Percentiles rank a stretch among this genome's conserved stretches.
These are phyloP conservation scores for Hypoxylon fragiforme DNA, from an alignment of 495 filamentous ascomycete genomes.

Conservation along the genomic window DNA sequence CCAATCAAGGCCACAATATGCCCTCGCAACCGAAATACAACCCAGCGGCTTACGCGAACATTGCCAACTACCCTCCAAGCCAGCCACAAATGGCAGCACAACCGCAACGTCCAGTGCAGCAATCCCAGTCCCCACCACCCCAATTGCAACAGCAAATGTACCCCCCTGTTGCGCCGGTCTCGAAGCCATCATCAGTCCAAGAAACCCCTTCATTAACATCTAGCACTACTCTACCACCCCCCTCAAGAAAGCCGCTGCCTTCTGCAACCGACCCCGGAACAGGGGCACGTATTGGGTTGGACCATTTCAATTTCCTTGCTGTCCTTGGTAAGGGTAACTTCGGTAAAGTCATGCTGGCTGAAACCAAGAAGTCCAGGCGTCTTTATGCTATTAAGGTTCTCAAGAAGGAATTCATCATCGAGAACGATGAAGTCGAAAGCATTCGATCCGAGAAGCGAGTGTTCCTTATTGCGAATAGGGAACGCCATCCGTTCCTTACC, in stretches of 20 bases:
- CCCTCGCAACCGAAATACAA: conserved; percentile 71
- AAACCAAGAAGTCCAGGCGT: conserved; percentile 89
- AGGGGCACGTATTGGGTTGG: conserved; percentile 83
- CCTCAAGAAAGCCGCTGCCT: conserved; percentile 56
- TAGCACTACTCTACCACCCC: conserved; percentile 39
- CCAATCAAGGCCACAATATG: conserved; percentile 41
- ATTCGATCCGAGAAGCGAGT: conserved; percentile 97
- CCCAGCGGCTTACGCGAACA: conserved; percentile 70
- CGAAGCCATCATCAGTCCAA: conserved; percentile 47
- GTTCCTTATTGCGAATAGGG: conserved; percentile 95
- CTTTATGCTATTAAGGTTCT: conserved; percentile 98
- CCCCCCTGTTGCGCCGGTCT: conserved; percentile 26
- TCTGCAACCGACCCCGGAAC: conserved; percentile 64
- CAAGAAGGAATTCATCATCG: conserved; percentile 99
- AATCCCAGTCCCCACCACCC: conserved; percentile 46
- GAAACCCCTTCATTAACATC: conserved; percentile 41
- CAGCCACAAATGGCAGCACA: conserved; percentile 44
- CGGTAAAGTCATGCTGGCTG: conserved; percentile 99
- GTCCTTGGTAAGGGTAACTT: conserved; percentile 99
- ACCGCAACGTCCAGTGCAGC: conserved; percentile 38
- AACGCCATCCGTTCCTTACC: conserved; percentile 93
- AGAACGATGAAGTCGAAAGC: conserved; percentile 99
- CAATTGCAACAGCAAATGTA: conserved; percentile 35
- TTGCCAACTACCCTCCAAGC: conserved; percentile 50
- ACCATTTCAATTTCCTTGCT: conserved; percentile 99